Percentiles rank a stretch among this genome's conserved stretches.
Conservation (phyloP, 2,329 filamentous ascomycete species). For the Plenodomus tracheiphilus region DNA sequence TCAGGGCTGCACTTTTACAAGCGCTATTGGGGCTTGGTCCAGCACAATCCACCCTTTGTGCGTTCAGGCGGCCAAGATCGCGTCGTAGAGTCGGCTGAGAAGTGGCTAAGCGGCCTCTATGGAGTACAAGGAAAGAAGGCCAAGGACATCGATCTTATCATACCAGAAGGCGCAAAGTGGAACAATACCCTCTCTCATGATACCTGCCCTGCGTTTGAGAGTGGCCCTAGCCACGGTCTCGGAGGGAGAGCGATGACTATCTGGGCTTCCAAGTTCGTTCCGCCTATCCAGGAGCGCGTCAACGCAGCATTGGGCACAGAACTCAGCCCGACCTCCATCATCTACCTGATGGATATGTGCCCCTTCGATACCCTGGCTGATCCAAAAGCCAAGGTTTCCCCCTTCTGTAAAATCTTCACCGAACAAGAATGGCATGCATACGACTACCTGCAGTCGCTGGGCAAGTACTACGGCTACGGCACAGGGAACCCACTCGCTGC, state of each 20-base stretch:
- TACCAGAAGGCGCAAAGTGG: conserved; percentile 66
- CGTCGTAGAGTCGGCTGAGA: conserved; percentile 73
- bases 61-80: conserved; percentile 71
- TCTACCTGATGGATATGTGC: conserved; percentile 85
- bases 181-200: conserved; percentile 86
- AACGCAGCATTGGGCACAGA: conserved; percentile 72
- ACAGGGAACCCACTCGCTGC: conserved; percentile 77
- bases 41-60: conserved; percentile 66
- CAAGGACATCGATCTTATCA: conserved; percentile 57
- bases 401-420: conserved; percentile 78
- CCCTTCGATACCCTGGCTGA: conserved; percentile 76
- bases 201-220: conserved; percentile 71
- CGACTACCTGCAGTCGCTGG: conserved; percentile 77
- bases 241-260: conserved; percentile 55
- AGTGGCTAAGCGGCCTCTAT: conserved; percentile 77
- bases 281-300: conserved; percentile 68
- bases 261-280: conserved; percentile 68
- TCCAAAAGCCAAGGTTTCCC: conserved; percentile 59
- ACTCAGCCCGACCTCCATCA: conserved; percentile 63
- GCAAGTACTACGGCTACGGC: conserved; percentile 83
- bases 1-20: conserved; percentile 76
- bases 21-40: conserved; percentile 68
- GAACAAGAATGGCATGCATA: conserved; percentile 74
- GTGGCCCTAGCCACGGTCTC: conserved; percentile 55
- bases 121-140: conserved; percentile 51